Conservation (phyloP, 2,329 filamentous ascomycete genomes). For the Escovopsis weberi region DNA sequence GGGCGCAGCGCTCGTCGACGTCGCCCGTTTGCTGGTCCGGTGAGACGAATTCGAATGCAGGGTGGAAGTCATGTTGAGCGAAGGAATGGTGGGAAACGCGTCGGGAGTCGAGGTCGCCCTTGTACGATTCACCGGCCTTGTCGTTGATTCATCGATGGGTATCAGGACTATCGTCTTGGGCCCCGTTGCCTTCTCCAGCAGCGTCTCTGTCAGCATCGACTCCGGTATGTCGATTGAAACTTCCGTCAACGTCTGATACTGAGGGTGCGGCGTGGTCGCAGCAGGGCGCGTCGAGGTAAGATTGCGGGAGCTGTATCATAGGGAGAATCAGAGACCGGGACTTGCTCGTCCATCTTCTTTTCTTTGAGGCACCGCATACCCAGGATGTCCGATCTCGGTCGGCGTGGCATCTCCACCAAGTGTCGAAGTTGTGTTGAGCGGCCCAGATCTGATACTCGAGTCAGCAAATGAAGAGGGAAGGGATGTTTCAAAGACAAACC, state of each 20-base stretch:
- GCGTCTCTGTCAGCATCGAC: conserved; percentile 2
- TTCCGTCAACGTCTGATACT: conserved; percentile 2
- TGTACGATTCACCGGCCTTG: not conserved
- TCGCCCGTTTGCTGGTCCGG: not conserved
- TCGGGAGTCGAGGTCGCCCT: not conserved
- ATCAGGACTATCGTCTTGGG: not conserved
- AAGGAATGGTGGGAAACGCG: not conserved
- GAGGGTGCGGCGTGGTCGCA: conserved; percentile 2
- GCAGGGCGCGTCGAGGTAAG: not conserved
- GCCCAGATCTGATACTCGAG: not conserved
- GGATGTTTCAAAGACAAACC: conserved; percentile 11
- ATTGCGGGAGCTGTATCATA: too few species aligned
- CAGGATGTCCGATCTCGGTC: conserved; percentile 4
- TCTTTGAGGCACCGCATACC: not conserved
- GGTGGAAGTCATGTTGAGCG: not conserved
- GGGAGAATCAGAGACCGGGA: too few species aligned
- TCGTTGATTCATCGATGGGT: conserved; percentile 1
- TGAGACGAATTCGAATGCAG: not conserved
- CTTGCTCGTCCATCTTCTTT: too few species aligned
- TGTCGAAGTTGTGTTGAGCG: conserved; percentile 3
- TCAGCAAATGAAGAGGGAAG: not conserved
- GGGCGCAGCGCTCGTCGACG: not conserved
- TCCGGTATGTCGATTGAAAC: conserved; percentile 4
- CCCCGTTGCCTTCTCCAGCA: not conserved
- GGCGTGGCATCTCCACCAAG: conserved; percentile 6